Percentiles rank a stretch among this genome's conserved stretches.
Conservation (phyloP, 129 eudicot genomes). For the Chrysanthemum seticuspe region DNA sequence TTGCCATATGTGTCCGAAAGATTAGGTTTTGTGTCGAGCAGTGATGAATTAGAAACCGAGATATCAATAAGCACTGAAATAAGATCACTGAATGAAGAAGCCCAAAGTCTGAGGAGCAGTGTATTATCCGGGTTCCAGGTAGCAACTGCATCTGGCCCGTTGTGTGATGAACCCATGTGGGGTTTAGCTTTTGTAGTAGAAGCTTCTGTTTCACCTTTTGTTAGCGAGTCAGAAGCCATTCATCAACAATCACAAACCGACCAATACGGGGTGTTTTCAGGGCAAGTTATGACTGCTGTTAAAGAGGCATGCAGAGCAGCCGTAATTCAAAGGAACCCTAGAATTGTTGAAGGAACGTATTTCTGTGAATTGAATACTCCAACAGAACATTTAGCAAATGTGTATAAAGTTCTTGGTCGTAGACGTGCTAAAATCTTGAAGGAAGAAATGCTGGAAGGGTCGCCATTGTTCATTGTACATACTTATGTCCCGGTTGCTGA, state of each 20-base stretch:
- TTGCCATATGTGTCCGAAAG: conserved; percentile 65
- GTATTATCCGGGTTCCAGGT: conserved; percentile 92
- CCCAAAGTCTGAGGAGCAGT: conserved; percentile 69
- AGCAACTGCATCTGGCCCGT: conserved; percentile 89
- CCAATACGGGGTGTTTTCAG: conserved; percentile 78
- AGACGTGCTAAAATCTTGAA: conserved; percentile 85
- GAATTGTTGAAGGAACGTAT: conserved; percentile 85
- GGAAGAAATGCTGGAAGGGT: conserved; percentile 98
- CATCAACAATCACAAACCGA: conserved; percentile 46
- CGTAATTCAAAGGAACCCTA: conserved; percentile 78
- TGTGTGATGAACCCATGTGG: conserved; percentile 99
- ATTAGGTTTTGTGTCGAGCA: conserved; percentile 51
- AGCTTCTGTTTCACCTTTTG: conserved; percentile 52
- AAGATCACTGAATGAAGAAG: conserved; percentile 55
- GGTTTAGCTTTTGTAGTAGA: conserved; percentile 85
- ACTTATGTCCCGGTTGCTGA: conserved; percentile 96
- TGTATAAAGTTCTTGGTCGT: conserved; percentile 79
- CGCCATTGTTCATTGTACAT: conserved; percentile 87
- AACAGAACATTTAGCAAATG: conserved; percentile 65
- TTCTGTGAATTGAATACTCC: conserved; percentile 94
- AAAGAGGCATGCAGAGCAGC: conserved; percentile 91
- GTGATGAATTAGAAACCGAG: conserved; percentile 14
- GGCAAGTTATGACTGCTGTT: conserved; percentile 95
- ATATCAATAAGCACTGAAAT: conserved; percentile 30
- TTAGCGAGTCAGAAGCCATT: conserved; percentile 39